Conservation (phyloP, 257 asterid genomes). For the Asclepias syriaca region DNA sequence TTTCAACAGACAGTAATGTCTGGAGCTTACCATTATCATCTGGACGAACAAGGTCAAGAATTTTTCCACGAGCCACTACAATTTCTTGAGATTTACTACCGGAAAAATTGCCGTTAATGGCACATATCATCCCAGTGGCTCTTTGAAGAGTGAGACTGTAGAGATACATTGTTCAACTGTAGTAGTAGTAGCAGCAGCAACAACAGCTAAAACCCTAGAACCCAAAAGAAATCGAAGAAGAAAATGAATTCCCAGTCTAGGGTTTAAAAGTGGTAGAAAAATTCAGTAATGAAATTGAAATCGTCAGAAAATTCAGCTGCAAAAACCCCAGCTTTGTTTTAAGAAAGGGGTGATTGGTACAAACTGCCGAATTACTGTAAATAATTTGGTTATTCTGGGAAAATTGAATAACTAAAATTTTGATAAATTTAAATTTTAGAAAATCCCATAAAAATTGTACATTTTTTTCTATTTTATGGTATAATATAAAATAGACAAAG, state of each 20-base stretch:
- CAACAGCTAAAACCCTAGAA: conserved; percentile 23
- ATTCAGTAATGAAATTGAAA: neutral
- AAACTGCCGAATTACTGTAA: no score
- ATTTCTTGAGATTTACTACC: conserved; percentile 91
- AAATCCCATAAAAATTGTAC: no score
- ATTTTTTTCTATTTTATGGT: no score
- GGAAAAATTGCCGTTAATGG: conserved; percentile 93
- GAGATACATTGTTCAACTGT: conserved; percentile 52
- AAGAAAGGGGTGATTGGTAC: no score
- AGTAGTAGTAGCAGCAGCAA: neutral
- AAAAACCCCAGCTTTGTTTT: neutral
- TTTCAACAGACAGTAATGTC: conserved; percentile 77
- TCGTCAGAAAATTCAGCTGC: neutral
- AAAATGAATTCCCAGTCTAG: neutral
- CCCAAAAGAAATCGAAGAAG: neutral
- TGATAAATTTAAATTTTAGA: no score
- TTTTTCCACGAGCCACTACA: conserved; percentile 88
- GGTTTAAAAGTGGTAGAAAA: neutral
- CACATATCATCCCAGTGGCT: conserved; percentile 83
- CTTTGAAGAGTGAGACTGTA: conserved; percentile 88
- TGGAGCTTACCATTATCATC: conserved; percentile 94
- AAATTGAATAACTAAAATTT: no score
- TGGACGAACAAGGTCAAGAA: conserved; percentile 92
- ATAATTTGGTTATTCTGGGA: no score
- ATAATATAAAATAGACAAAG: no score